Conservation (phyloP, 495 filamentous ascomycete species). For the Lasiosphaeriaceae sp. region DNA sequence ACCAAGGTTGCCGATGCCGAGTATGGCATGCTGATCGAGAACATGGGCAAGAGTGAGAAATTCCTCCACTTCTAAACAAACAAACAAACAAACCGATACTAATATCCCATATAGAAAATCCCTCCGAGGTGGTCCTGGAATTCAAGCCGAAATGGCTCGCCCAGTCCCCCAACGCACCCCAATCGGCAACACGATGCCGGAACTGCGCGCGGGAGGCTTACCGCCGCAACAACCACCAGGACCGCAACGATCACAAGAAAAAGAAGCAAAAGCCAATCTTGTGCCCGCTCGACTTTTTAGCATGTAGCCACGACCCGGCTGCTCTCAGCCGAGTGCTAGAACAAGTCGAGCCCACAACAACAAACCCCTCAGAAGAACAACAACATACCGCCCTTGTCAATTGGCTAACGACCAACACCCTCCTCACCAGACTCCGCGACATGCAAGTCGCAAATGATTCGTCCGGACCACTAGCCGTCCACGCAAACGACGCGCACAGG, state of each 20-base stretch:
- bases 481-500: slow-evolving; percentile 21
- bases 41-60: slow-evolving; percentile 73
- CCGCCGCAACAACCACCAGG: slow-evolving; percentile 25
- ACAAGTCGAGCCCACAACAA: background rate
- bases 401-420: slow-evolving; percentile 27
- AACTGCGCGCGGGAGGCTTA: slow-evolving; percentile 76
- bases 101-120: slow-evolving; percentile 14
- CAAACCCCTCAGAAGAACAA: background rate
- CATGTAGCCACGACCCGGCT: background rate
- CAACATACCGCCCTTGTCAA: slow-evolving; percentile 10
- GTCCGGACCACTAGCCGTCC: slow-evolving; percentile 34
- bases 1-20: slow-evolving; percentile 58
- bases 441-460: slow-evolving; percentile 50
- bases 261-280: background rate
- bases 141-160: slow-evolving; percentile 95
- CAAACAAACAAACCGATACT: background rate
- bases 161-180: slow-evolving; percentile 76
- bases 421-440: slow-evolving; percentile 44
- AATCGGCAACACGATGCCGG: slow-evolving; percentile 63
- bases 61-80: slow-evolving; percentile 3
- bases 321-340: slow-evolving; percentile 1
- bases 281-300: slow-evolving; percentile 28
- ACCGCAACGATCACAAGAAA: background rate
- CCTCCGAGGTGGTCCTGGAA: slow-evolving; percentile 56
- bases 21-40: slow-evolving; percentile 70